phyloP scores from a whole-genome alignment of 2,329 filamentous ascomycete genomes.

The Exophiala lecanii-corni region DNA sequence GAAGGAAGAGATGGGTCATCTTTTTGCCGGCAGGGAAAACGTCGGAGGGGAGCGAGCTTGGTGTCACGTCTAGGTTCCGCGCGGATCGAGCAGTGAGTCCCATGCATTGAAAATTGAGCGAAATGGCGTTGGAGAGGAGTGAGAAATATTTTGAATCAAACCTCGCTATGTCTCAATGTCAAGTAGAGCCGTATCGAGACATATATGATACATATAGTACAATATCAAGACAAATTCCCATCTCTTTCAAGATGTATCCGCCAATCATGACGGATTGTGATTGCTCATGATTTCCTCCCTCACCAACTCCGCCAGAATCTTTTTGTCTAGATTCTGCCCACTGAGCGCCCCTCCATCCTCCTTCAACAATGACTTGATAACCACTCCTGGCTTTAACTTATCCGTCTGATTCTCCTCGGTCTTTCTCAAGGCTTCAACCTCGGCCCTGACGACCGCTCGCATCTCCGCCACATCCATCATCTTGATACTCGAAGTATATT shows the following conservation, averaged over 20 bases:
- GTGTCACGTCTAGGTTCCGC: constrained; percentile 3
- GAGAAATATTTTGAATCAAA: not conserved
- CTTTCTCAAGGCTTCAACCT: constrained; percentile 34
- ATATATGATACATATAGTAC: too few relatives aligned
- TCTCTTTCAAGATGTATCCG: too few relatives aligned
- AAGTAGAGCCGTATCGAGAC: too few relatives aligned
- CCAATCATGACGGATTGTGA: constrained; percentile 9
- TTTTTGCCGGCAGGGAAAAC: constrained; percentile 15
- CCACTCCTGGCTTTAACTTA: constrained; percentile 34
- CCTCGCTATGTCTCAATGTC: too few relatives aligned
- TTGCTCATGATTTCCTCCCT: constrained; percentile 29
- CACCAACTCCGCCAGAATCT: constrained; percentile 38
- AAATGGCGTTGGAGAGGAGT: not conserved
- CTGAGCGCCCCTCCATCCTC: constrained; percentile 40
- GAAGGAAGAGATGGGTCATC: constrained; percentile 25
- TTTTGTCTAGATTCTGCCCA: constrained; percentile 41
- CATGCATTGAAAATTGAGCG: too few relatives aligned
- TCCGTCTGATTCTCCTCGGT: constrained; percentile 12
- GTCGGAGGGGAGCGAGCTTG: constrained; percentile 3
- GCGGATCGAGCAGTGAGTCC: constrained; percentile 15
- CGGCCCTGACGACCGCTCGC: constrained; percentile 32
- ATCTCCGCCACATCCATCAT: constrained; percentile 41
- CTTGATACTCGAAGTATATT: constrained; percentile 41
- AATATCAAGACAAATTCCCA: not conserved
- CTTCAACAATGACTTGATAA: constrained; percentile 42